Evolutionary conservation across 2,329 filamentous ascomycete genomes (phyloP), one percentile per base, ranked within the genome.

Genomic region (Mollisiaceae sp.): DNA sequence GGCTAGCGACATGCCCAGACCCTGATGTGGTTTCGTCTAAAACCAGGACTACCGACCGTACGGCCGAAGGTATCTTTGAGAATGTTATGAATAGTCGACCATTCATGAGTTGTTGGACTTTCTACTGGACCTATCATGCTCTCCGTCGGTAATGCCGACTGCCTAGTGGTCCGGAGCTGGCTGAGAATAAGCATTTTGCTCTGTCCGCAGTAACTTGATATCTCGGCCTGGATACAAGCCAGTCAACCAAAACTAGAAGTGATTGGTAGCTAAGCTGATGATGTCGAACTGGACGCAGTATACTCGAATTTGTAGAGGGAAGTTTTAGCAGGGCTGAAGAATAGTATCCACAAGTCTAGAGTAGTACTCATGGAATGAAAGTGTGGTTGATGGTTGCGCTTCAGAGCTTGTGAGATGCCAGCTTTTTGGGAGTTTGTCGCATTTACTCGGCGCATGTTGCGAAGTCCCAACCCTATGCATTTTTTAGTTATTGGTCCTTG

Each of bases 401-500:
- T 36, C 8, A 36, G 22, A 56, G 35, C 52, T 35, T 32, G 52
- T 32, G 52, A 56, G 52, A 56, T 35, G 8, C 8, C 32, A 56
- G 52, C 20, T 35, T 58, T 39, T 58, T 38, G 12, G 55, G 55
- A 58, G 32, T 14, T n/a, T 39, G n/a, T n/a, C 35, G 32, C 35
- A n/a, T 58, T n/a, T 58, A 35, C 22, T 38, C 55, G 35, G 39
- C 55, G 38, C 14, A 4, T 38, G 20, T 15, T 58, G 32, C 20
- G 20, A 12, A 58, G 55, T 58, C 27, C n/a, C n/a, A n/a, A n/a
- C n/a, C n/a, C n/a, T n/a, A n/a, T n/a, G n/a, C n/a, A n/a, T n/a
- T n/a, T n/a, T n/a, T n/a, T n/a, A n/a, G n/a, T n/a, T n/a, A 58
- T 58, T 58, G 55, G 55, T 24, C 55, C 32, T 58, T 38, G 12